Evolutionary conservation across 768 basidiomycete genomes (phyloP).

Genomic region (Kwoniella dendrophila): DNA sequence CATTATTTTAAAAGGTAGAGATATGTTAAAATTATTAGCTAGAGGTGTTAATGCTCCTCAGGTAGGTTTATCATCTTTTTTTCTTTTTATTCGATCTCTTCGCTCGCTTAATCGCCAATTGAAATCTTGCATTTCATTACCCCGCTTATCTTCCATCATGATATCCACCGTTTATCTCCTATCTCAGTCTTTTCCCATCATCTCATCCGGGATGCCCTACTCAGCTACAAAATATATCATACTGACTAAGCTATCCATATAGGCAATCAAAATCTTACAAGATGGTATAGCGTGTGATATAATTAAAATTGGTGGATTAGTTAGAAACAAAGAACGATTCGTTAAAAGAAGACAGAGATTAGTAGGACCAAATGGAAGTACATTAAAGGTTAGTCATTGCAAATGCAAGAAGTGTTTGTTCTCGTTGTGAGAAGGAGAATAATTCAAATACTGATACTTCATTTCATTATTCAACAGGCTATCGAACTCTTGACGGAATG

Average conservation of each 20-base stretch:
- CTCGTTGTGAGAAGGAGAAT: neutral
- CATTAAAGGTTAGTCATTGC: slow-evolving; percentile 76
- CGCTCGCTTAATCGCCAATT: too few relatives aligned
- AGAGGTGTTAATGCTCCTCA: slow-evolving; percentile 75
- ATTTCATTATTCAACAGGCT: slow-evolving; percentile 70
- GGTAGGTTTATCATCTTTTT: slow-evolving; percentile 30
- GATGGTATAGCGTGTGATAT: slow-evolving; percentile 92
- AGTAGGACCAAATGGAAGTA: slow-evolving; percentile 95
- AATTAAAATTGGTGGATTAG: slow-evolving; percentile 93
- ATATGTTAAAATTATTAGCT: slow-evolving; percentile 91
- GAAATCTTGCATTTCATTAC: too few relatives aligned
- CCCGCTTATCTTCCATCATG: neutral
- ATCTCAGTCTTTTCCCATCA: neutral
- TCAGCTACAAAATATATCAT: neutral
- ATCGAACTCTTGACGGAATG: slow-evolving; percentile 95
- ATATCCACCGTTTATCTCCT: neutral
- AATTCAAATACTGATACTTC: neutral
- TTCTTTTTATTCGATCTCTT: neutral
- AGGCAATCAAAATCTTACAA: slow-evolving; percentile 82
- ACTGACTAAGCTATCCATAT: neutral
- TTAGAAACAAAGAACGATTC: slow-evolving; percentile 93
- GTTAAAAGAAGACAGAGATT: slow-evolving; percentile 95
- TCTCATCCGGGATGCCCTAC: neutral
- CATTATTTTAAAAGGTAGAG: slow-evolving; percentile 90
- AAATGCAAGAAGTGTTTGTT: too few relatives aligned